These are phyloP conservation scores for Daldinia concentrica DNA, from an alignment of 495 filamentous ascomycete genomes.

Conservation along the genomic window DNA sequence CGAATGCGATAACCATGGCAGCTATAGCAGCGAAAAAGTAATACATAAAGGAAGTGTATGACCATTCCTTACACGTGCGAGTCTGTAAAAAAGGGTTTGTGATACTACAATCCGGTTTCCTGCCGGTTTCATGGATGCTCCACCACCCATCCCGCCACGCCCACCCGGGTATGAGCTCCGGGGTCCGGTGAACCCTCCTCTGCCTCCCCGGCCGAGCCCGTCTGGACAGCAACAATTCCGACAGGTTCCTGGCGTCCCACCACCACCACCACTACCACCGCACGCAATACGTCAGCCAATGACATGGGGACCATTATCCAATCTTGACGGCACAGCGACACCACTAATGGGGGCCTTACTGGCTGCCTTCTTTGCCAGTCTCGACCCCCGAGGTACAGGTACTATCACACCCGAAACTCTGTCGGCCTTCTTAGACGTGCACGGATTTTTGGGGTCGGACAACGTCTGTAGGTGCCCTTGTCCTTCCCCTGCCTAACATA, in stretches of 20 bases:
- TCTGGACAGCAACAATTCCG: conserved; percentile 1
- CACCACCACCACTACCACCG: background rate
- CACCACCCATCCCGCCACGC: conserved; percentile 30
- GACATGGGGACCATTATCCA: conserved; percentile 16
- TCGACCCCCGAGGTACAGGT: conserved; percentile 16
- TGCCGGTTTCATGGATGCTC: conserved; percentile 10
- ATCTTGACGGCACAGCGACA: conserved; percentile 22
- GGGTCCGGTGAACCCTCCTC: background rate
- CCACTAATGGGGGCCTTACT: conserved; percentile 19
- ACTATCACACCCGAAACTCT: conserved; percentile 26
- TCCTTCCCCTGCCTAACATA: background rate
- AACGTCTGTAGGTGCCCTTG: conserved; percentile 15
- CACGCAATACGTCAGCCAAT: background rate
- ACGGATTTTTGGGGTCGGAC: conserved; percentile 12
- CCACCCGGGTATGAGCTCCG: conserved; percentile 32
- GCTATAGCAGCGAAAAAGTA: background rate
- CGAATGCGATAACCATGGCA: background rate
- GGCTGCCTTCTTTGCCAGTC: conserved; percentile 23
- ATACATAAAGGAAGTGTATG: conserved; percentile 1
- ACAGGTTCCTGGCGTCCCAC: background rate
- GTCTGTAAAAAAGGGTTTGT: background rate
- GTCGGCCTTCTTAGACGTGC: conserved; percentile 21
- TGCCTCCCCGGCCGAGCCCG: background rate
- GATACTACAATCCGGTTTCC: background rate
- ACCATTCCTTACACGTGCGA: background rate